Conservation (phyloP, 2,329 filamentous ascomycete species). For the Aureobasidium melanogenum region DNA sequence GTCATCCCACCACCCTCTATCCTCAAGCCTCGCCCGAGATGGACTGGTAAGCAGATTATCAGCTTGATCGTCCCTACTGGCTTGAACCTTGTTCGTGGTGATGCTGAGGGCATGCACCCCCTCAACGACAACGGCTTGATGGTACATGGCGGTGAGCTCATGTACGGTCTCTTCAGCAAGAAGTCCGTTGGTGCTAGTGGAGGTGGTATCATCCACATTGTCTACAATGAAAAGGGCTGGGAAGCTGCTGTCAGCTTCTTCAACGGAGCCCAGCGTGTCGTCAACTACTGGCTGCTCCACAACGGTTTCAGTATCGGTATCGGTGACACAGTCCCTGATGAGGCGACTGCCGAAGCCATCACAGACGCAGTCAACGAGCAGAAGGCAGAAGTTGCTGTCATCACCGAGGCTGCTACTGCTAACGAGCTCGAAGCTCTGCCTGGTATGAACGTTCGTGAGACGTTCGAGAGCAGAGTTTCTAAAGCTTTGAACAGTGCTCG, state of each 20-base stretch:
- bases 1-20: constrained; percentile 91
- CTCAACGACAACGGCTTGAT: constrained; percentile 69
- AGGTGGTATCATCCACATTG: constrained; percentile 88
- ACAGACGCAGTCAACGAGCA: constrained; percentile 71
- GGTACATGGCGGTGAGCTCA: constrained; percentile 77
- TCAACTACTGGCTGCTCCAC: constrained; percentile 95
- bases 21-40: constrained; percentile 79
- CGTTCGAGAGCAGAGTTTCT: constrained; percentile 95
- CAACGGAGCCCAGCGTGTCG: constrained; percentile 87
- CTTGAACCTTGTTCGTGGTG: constrained; percentile 63
- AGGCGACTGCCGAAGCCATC: constrained; percentile 72
- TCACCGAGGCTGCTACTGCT: constrained; percentile 70
- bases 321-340: constrained; percentile 92
- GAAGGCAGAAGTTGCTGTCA: constrained; percentile 68
- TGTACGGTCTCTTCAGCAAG: constrained; percentile 87
- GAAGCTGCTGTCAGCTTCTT: constrained; percentile 87
- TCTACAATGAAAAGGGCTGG: constrained; percentile 88
- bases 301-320: constrained; percentile 97
- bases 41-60: constrained; percentile 97
- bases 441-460: constrained; percentile 97
- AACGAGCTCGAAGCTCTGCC: constrained; percentile 87
- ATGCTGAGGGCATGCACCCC: constrained; percentile 47
- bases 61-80: constrained; percentile 85
- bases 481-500: constrained; percentile 89
- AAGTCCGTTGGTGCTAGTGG: constrained; percentile 85